Base-by-base conservation (phyloP, 257 asterid species). In the Cruciata laevipes region DNA sequence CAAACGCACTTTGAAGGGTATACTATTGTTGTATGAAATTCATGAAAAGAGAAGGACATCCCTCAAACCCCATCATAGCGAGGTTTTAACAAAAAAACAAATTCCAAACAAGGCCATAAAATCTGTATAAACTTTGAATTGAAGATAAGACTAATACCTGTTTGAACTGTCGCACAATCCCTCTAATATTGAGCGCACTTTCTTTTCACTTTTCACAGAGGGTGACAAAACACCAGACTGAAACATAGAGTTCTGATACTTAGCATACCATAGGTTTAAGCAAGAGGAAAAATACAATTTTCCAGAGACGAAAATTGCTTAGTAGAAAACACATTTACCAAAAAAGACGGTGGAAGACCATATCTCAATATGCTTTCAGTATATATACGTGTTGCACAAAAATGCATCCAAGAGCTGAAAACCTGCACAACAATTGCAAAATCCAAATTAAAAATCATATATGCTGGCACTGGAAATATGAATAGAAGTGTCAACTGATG, bases 331-430 rank as follows among this genome's bases (percentile, higher is more conserved):
- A 66, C 21, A n/a, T 57, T 74, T 79, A 82, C 86, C 86, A 82
- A 79, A 70, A 83, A 89, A 18, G 91, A 80, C 42, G 90, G 96
- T 16, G 95, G 96, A 68, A 86, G 86, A 56, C 97, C 93, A 47
- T 89, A 92, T 78, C 97, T 87, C 71, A 92, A 81, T 81, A 91
- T 87, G 90, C 96, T 92, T 77, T 89, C 97, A 49, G 83, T 80
- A 78, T 86, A 89, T 76, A 87, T 82, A 67, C 96, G 94, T 62
- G 87, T 94, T 73, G 96, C 97, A 76, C 96, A 85, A 74, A 89
- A 89, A 79, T 87, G 96, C 98, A 89, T 91, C 96, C 98, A 91
- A 74, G 98, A 91, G 88, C 84, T 78, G 73, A 91, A 91, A 74
- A 87, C 98, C 98, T 92, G 91, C 47, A 71, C 7, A 61, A 33